phyloP scores from a whole-genome alignment of 1,284 basidiomycete species.

The Porogramme epimiltina region DNA sequence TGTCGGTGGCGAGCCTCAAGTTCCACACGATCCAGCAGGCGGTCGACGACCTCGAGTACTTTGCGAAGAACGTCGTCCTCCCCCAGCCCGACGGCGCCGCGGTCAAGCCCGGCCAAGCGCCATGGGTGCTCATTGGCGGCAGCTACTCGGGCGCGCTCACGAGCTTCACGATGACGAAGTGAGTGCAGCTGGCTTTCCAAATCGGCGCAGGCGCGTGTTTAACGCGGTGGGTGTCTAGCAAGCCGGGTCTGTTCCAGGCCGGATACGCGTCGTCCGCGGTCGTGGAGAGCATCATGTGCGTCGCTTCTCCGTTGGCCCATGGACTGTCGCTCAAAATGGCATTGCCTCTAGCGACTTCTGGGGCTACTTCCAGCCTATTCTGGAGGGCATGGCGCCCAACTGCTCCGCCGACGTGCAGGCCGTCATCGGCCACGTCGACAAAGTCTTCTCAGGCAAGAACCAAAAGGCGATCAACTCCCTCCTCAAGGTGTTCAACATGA shows the following conservation, averaged over 20 bases:
- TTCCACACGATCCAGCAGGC: constrained; percentile 72
- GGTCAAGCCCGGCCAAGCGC: constrained; percentile 57
- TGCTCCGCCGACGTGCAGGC: constrained; percentile 72
- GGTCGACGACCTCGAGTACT: constrained; percentile 71
- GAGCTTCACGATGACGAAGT: constrained; percentile 75
- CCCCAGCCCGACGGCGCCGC: constrained; percentile 66
- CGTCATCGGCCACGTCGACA: constrained; percentile 65
- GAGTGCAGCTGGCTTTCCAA: constrained; percentile 21
- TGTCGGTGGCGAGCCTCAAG: constrained; percentile 58
- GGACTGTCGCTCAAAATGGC: not conserved
- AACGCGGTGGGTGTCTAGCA: constrained; percentile 37
- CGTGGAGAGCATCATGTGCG: constrained; percentile 65
- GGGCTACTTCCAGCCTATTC: constrained; percentile 72
- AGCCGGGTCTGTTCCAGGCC: constrained; percentile 66
- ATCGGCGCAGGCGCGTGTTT: no score
- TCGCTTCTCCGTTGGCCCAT: not conserved
- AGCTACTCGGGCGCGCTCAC: constrained; percentile 72
- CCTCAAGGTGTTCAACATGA: constrained; percentile 62
- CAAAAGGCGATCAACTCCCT: constrained; percentile 47
- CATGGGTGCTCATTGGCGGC: constrained; percentile 74
- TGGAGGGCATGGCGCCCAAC: constrained; percentile 69
- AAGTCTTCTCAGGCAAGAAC: constrained; percentile 49
- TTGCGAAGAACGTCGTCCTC: constrained; percentile 64
- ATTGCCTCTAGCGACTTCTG: constrained; percentile 48
- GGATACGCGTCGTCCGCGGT: constrained; percentile 74